Evolutionary conservation across 2,329 filamentous ascomycete species (phyloP), one percentile per base, ranked within the genome.

Genomic region (Podosphaera fusca): DNA sequence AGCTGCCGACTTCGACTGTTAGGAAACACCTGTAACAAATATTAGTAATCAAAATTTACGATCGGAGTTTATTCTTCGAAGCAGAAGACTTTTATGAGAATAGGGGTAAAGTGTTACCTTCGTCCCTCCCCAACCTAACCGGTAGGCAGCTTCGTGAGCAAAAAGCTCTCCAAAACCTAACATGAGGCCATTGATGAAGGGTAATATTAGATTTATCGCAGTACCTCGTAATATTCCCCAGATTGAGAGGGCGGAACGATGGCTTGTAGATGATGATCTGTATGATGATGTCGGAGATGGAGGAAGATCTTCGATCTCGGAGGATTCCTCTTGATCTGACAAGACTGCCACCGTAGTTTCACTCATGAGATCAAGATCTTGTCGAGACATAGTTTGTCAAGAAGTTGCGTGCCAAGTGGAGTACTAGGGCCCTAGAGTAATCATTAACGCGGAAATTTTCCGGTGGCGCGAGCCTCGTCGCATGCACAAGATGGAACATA

Each of bases 181-280:
- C 92, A 98, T 98, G 75, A 98, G 79, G 52, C 92, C 92, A 71
- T 98, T 98, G 67, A 98, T 80, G 66, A 98, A 98, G 0, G 92
- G 92, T 29, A 98, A 72, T 1, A 98, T 66, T n/a, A 98, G 74
- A 69, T 98, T 98, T 71, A 98, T 98, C 4, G 89, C 88, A 14
- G 88, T 87, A 42, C 92, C 87, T 57, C 90, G 81, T 57, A 95
- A 63, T 60, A 98, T 70, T 8, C 85, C 81, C 86, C 87, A 95
- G 50, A 94, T 65, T 0, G 88, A 94, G 2, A 92, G 89, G 2
- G 89, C 87, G 62, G 81, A 81, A 76, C 96, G 98, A 52, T 96
- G 78, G 53, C 94, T 82, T 64, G 95, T 70, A 7, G 84, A 82
- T 0, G 80, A 76, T 9, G 79, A 82, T 56, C 71, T 72, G 6